A percentile compares a stretch with the other conserved stretches of the same genome.
These are phyloP conservation scores for Exophiala oligosperma DNA, from an alignment of 2,329 filamentous ascomycete genomes.

Conservation along the genomic window DNA sequence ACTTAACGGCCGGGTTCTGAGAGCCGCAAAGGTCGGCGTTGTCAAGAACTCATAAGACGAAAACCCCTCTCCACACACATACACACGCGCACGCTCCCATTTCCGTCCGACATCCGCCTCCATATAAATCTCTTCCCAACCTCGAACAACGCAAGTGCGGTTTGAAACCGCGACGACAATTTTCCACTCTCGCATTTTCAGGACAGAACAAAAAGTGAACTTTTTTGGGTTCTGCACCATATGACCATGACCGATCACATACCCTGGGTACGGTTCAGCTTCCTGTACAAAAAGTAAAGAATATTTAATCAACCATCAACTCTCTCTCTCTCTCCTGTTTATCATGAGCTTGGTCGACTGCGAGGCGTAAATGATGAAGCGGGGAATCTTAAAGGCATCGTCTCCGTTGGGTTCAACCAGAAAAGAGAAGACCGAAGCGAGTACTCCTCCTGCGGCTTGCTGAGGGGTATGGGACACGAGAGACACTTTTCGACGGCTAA, in stretches of 20 bases:
- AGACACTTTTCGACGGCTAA: constrained; percentile 19
- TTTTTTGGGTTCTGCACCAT: not conserved
- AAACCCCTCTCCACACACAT: too few relatives aligned
- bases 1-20: constrained; percentile 84
- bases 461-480: not conserved
- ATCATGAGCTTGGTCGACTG: too few relatives aligned
- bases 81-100: too few relatives aligned
- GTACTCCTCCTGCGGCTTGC: not conserved
- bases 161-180: too few relatives aligned
- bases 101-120: too few relatives aligned
- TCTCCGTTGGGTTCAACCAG: not conserved
- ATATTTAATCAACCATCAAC: too few relatives aligned
- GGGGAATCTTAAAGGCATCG: not conserved
- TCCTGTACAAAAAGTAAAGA: too few relatives aligned
- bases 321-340: too few relatives aligned
- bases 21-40: constrained; percentile 93
- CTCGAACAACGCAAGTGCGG: not conserved
- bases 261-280: too few relatives aligned
- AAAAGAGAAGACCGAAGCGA: not conserved
- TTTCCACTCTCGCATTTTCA: not conserved
- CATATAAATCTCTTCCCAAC: not conserved
- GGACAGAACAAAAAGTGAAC: not conserved
- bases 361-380: too few relatives aligned
- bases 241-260: too few relatives aligned
- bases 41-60: constrained; percentile 69